A percentile compares a stretch with the other conserved stretches of the same genome.
Conservation (phyloP, 2,329 filamentous ascomycete species). For the Hypocreales sp. region DNA sequence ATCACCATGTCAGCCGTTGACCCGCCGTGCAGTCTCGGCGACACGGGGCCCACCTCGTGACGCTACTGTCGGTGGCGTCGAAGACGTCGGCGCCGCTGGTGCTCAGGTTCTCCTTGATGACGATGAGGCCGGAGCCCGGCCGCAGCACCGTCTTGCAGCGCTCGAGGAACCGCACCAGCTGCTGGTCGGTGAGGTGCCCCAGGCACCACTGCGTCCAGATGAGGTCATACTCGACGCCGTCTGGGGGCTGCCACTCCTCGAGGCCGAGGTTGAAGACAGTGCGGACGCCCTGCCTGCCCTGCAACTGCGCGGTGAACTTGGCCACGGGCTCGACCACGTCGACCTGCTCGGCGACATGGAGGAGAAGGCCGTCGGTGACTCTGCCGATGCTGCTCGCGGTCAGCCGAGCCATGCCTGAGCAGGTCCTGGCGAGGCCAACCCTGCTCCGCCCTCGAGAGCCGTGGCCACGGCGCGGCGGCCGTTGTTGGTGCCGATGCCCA, state of each 20-base stretch:
- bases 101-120: constrained; percentile 53
- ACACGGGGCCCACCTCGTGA: constrained; percentile 41
- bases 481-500: constrained; percentile 28
- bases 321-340: constrained; percentile 76
- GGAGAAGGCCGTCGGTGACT: constrained; percentile 64
- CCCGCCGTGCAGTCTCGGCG: neutral
- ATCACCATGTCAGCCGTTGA: neutral
- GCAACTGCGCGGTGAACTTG: constrained; percentile 58
- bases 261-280: constrained; percentile 57
- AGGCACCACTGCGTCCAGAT: constrained; percentile 90
- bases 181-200: constrained; percentile 61
- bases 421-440: too few relatives aligned
- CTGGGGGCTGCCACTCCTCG: constrained; percentile 47
- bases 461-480: constrained; percentile 13
- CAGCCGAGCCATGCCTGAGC: too few relatives aligned
- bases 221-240: constrained; percentile 49
- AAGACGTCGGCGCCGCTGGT: constrained; percentile 48
- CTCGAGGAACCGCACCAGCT: constrained; percentile 52
- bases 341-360: constrained; percentile 51
- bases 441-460: constrained; percentile 23
- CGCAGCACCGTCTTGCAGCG: constrained; percentile 33
- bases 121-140: constrained; percentile 15
- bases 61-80: constrained; percentile 60
- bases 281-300: constrained; percentile 39
- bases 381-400: constrained; percentile 70